A percentile compares a stretch with the other conserved stretches of the same genome.
These are phyloP conservation scores for Myriosclerotinia curreyana DNA, from an alignment of 2,329 filamentous ascomycete genomes.

Conservation along the genomic window DNA sequence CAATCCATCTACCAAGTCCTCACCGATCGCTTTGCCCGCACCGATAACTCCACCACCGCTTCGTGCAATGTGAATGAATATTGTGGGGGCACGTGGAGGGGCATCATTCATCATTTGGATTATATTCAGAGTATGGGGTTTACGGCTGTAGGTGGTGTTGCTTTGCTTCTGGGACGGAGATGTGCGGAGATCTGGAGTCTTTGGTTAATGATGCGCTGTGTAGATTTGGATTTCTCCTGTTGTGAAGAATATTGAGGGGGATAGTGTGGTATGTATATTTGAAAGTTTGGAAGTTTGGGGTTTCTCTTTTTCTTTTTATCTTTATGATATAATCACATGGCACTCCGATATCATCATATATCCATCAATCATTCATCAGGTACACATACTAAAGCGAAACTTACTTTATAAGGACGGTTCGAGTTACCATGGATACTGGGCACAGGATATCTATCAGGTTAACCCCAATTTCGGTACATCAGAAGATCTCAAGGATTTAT, in stretches of 20 bases:
- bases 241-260: slow-evolving; percentile 41
- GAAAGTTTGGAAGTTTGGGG: no score
- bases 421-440: slow-evolving; percentile 49
- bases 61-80: not conserved
- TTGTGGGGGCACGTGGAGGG: slow-evolving; percentile 44
- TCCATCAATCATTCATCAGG: no score
- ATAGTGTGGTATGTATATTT: slow-evolving; percentile 33
- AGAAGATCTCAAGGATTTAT: slow-evolving; percentile 47
- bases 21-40: slow-evolving; percentile 40
- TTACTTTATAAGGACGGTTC: slow-evolving; percentile 42
- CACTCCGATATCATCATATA: no score
- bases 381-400: no score
- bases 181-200: no score
- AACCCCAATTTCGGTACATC: slow-evolving; percentile 50
- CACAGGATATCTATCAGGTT: slow-evolving; percentile 47
- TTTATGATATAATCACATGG: no score
- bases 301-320: no score
- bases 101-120: slow-evolving; percentile 43
- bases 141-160: slow-evolving; percentile 39
- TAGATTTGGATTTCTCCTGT: slow-evolving; percentile 48
- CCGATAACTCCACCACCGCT: slow-evolving; percentile 43
- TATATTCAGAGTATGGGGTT: slow-evolving; percentile 44
- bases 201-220: not conserved
- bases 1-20: slow-evolving; percentile 48
- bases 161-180: no score